These are phyloP conservation scores for Globisporangium nodosum DNA, from an alignment of 352 stramenopile species.

Conservation along the genomic window DNA sequence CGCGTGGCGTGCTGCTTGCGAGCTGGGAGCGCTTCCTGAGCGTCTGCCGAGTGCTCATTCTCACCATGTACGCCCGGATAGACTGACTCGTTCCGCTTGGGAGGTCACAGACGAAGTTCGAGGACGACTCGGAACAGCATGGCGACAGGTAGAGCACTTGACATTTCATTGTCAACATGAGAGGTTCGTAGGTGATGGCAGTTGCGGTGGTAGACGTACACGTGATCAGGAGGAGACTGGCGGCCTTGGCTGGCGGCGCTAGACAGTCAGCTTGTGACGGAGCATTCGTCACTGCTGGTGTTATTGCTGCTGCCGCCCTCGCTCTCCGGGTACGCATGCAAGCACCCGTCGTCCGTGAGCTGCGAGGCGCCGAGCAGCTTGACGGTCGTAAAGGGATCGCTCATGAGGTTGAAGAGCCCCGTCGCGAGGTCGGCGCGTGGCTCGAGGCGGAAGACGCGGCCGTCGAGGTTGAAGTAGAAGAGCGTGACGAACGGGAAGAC, in stretches of 20 bases:
- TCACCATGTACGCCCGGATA: conserved; percentile 50
- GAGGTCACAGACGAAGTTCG: background rate
- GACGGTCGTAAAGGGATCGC: conserved; percentile 48
- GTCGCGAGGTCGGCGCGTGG: conserved; percentile 41
- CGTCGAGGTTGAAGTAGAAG: conserved; percentile 48
- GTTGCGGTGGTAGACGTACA: background rate
- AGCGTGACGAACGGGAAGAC: conserved; percentile 44
- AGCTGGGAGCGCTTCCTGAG: conserved; percentile 75
- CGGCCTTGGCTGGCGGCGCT: too few species aligned
- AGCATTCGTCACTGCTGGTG: background rate
- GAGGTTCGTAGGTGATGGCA: background rate
- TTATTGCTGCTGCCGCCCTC: background rate
- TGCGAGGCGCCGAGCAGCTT: conserved; percentile 46
- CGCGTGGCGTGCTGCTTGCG: conserved; percentile 40
- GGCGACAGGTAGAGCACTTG: background rate
- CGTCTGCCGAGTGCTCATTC: conserved; percentile 41
- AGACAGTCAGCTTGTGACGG: background rate
- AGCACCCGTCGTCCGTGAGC: conserved; percentile 41
- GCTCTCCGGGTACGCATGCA: conserved; percentile 41
- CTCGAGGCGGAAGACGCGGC: conserved; percentile 46
- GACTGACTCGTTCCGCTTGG: background rate
- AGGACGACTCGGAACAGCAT: background rate
- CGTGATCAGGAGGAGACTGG: background rate
- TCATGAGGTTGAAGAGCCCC: conserved; percentile 46
- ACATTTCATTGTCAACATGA: background rate